Percentiles rank a stretch among this genome's conserved stretches.
Conservation (phyloP, 2,329 filamentous ascomycete species). For the Colletotrichum caudatum region DNA sequence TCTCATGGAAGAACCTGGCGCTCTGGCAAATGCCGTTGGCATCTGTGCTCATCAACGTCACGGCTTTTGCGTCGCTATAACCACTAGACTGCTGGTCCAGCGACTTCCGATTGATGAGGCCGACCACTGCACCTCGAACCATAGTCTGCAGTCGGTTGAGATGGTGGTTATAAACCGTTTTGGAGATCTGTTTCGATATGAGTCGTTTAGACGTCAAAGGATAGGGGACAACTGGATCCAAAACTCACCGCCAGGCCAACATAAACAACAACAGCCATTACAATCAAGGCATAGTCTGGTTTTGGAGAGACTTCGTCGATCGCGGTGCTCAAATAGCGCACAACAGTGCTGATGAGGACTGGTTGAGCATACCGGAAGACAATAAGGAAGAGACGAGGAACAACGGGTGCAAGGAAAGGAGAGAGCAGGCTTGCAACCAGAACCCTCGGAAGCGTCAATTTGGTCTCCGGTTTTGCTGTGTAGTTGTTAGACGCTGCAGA, state of each 20-base stretch:
- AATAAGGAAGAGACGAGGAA: conserved; percentile 23
- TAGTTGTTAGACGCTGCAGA: too few relatives aligned
- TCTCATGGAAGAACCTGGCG: conserved; percentile 41
- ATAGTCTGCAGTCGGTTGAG: conserved; percentile 27
- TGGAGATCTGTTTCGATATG: not conserved
- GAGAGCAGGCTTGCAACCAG: conserved; percentile 10
- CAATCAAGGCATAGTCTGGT: not conserved
- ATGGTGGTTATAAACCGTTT: not conserved
- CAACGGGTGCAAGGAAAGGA: conserved; percentile 7
- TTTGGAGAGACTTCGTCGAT: not conserved
- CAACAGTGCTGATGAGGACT: conserved; percentile 2
- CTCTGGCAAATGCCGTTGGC: conserved; percentile 33
- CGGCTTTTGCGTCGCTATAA: conserved; percentile 12
- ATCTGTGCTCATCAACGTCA: conserved; percentile 42
- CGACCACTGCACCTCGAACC: conserved; percentile 17
- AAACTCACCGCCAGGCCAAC: conserved; percentile 19
- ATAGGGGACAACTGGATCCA: too few relatives aligned
- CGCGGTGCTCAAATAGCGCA: conserved; percentile 8
- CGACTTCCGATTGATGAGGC: conserved; percentile 22
- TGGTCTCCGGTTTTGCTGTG: conserved; percentile 25
- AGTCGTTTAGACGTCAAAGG: not conserved
- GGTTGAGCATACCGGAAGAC: conserved; percentile 33
- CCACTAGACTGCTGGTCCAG: conserved; percentile 1
- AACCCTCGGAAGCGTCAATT: conserved; percentile 4
- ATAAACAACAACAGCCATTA: conserved; percentile 6